Percentiles rank a stretch among this genome's conserved stretches.
These are phyloP conservation scores for Cyclostephanos tholiformis DNA, from an alignment of 108 stramenopile species.

Conservation along the genomic window DNA sequence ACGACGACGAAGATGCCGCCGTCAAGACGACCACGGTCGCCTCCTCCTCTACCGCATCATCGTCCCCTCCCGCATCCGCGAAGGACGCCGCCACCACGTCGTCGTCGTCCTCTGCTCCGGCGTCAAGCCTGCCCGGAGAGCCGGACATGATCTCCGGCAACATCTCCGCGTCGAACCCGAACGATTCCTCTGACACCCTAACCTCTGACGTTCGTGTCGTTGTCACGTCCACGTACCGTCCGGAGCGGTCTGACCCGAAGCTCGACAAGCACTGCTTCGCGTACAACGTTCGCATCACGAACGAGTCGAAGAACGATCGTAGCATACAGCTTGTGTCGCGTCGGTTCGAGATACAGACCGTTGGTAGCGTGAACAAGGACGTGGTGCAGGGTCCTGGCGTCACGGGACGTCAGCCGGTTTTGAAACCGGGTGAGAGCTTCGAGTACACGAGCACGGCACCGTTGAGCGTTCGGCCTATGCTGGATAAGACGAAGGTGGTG, in stretches of 20 bases:
- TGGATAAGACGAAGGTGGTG: slow-evolving; percentile 85
- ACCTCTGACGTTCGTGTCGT: slow-evolving; percentile 79
- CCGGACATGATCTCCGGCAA: slow-evolving; percentile 83
- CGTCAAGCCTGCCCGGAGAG: slow-evolving; percentile 79
- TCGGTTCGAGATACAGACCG: slow-evolving; percentile 89
- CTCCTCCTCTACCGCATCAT: slow-evolving; percentile 30
- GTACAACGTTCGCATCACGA: slow-evolving; percentile 94
- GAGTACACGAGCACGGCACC: slow-evolving; percentile 92
- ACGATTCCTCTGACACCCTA: slow-evolving; percentile 70
- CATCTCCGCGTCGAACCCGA: slow-evolving; percentile 50
- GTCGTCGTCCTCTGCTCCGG: slow-evolving; percentile 36
- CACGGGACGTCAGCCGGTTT: slow-evolving; percentile 88
- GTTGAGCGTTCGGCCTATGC: slow-evolving; percentile 75
- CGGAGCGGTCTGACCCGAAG: slow-evolving; percentile 82
- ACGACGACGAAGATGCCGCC: slow-evolving; percentile 66
- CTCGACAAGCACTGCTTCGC: slow-evolving; percentile 91
- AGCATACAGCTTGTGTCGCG: slow-evolving; percentile 87
- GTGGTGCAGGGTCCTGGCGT: slow-evolving; percentile 91
- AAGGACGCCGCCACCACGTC: slow-evolving; percentile 22
- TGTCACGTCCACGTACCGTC: slow-evolving; percentile 85
- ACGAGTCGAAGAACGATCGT: slow-evolving; percentile 60
- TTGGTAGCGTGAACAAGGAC: slow-evolving; percentile 81
- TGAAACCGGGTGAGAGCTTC: slow-evolving; percentile 92
- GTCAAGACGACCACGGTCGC: slow-evolving; percentile 27
- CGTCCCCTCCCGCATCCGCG: slow-evolving; percentile 30